A percentile compares a stretch with the other conserved stretches of the same genome.
phyloP scores from a whole-genome alignment of 169 alveolate genomes.

The Miamiensis avidus region DNA sequence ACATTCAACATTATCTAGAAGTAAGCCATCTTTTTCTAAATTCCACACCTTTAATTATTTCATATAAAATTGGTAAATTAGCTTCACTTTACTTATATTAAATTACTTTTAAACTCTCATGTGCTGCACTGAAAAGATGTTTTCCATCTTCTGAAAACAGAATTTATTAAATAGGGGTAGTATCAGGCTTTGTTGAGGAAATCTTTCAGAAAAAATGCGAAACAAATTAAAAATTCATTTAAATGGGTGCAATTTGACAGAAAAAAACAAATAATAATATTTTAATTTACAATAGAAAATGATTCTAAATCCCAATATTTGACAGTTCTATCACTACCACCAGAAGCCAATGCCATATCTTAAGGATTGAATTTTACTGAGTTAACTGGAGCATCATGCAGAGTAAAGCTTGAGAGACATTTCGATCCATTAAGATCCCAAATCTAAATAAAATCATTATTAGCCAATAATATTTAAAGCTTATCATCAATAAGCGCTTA shows the following conservation, averaged over 20 bases:
- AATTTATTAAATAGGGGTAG: constrained; percentile 45
- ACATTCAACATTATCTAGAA: constrained; percentile 42
- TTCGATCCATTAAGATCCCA: constrained; percentile 71
- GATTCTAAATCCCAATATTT: constrained; percentile 81
- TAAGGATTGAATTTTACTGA: constrained; percentile 75
- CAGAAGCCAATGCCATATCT: constrained; percentile 72
- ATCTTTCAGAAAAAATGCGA: too few species aligned
- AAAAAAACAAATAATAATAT: neutral
- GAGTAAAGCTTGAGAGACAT: constrained; percentile 35
- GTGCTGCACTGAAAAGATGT: constrained; percentile 54
- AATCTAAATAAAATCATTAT: constrained; percentile 17
- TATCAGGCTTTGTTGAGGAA: constrained; percentile 52
- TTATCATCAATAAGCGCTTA: constrained; percentile 15
- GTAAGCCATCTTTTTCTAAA: constrained; percentile 32
- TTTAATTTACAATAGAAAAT: constrained; percentile 36
- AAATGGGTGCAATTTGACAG: neutral
- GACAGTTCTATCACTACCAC: constrained; percentile 65
- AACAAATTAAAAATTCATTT: neutral
- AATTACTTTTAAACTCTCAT: constrained; percentile 44
- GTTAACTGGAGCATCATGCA: constrained; percentile 49
- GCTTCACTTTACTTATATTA: neutral
- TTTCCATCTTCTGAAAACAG: constrained; percentile 55
- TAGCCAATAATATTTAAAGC: neutral
- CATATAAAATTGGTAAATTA: neutral
- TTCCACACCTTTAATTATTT: constrained; percentile 33